Evolutionary conservation across 495 filamentous ascomycete species (phyloP).

Genomic region (Xylaria bambusicola): DNA sequence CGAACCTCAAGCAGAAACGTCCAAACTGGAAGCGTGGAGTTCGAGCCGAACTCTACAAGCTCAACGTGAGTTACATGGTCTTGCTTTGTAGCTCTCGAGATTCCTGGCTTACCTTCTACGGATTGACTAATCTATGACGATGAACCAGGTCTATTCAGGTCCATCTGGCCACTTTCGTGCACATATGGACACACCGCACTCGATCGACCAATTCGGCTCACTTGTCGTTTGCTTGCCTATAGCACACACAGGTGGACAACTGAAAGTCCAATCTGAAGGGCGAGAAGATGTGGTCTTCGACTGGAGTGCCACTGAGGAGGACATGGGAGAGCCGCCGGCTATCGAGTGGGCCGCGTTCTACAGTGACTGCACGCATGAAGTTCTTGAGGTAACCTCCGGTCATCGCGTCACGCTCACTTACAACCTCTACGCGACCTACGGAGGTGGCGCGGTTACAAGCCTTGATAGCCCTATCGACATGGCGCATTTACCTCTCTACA

Average conservation of each 20-base stretch:
- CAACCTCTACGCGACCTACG: constrained; percentile 47
- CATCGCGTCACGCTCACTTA: constrained; percentile 61
- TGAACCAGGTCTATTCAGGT: no score
- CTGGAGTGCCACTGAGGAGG: constrained; percentile 35
- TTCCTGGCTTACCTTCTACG: no score
- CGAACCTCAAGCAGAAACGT: constrained; percentile 26
- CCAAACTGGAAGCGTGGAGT: constrained; percentile 24
- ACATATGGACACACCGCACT: constrained; percentile 59
- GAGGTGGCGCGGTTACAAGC: no score
- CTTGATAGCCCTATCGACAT: no score
- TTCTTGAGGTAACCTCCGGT: constrained; percentile 53
- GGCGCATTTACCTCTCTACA: no score
- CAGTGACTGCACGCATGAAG: constrained; percentile 62
- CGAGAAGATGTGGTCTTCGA: constrained; percentile 43
- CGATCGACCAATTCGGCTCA: constrained; percentile 51
- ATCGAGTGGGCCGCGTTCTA: constrained; percentile 65
- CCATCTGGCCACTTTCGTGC: constrained; percentile 47
- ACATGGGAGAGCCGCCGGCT: neutral
- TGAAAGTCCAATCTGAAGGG: constrained; percentile 37
- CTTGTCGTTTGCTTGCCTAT: constrained; percentile 57
- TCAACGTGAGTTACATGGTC: constrained; percentile 47
- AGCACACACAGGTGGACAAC: constrained; percentile 44
- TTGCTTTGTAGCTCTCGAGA: no score
- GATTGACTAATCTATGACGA: no score
- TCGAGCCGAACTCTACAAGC: constrained; percentile 55